A percentile compares a stretch with the other conserved stretches of the same genome.
Conservation (phyloP, 2,329 filamentous ascomycete genomes). For the Metarhizium sp. region DNA sequence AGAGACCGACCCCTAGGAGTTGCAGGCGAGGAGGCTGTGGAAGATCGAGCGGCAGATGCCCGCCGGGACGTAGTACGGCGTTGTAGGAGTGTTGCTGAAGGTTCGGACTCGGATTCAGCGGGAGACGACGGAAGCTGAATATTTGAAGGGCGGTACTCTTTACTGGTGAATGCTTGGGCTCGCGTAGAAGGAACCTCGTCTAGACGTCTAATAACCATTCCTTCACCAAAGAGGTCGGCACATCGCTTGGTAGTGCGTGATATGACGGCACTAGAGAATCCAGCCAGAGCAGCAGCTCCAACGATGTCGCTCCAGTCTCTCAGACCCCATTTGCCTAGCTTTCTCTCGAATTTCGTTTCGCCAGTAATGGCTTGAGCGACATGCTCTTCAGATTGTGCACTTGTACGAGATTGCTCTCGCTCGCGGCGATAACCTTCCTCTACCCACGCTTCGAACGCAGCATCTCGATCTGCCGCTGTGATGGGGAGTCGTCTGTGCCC, state of each 20-base stretch:
- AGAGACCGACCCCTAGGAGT: constrained; percentile 1
- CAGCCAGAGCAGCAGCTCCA: constrained; percentile 65
- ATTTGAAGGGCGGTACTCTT: constrained; percentile 20
- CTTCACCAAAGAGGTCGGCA: constrained; percentile 62
- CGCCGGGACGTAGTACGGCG: constrained; percentile 18
- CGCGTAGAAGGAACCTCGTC: constrained; percentile 20
- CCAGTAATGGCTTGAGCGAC: neutral
- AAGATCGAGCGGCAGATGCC: constrained; percentile 8
- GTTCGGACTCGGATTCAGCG: constrained; percentile 12
- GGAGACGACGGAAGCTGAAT: constrained; percentile 15
- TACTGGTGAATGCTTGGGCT: constrained; percentile 13
- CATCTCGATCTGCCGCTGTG: constrained; percentile 16
- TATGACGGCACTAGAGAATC: constrained; percentile 57
- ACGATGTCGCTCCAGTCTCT: constrained; percentile 83
- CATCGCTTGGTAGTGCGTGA: constrained; percentile 66
- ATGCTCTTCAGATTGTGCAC: neutral
- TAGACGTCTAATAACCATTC: constrained; percentile 56
- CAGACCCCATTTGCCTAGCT: constrained; percentile 29
- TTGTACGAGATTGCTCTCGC: neutral
- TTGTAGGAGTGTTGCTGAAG: constrained; percentile 17
- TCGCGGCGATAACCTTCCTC: constrained; percentile 17
- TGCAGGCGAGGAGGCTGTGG: constrained; percentile 2
- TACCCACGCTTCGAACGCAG: constrained; percentile 25
- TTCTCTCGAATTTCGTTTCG: constrained; percentile 14
- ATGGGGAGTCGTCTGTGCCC: constrained; percentile 21